Conservation (phyloP, 805 yeast species). For the Saturnispora serradocipensis region DNA sequence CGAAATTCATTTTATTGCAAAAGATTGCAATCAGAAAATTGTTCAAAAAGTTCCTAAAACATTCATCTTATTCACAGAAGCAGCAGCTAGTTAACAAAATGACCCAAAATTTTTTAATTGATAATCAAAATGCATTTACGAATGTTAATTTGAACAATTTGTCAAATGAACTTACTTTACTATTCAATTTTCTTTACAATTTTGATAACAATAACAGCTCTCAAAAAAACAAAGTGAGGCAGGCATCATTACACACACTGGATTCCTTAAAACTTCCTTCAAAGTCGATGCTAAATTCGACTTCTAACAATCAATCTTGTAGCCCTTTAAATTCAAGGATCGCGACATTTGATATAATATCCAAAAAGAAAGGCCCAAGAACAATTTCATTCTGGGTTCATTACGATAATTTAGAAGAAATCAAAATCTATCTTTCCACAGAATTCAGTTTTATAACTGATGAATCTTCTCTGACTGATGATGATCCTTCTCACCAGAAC, state of each 20-base stretch:
- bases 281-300: background rate
- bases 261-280: conserved; percentile 18
- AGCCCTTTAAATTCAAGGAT: conserved; percentile 18
- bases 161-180: conserved; percentile 49
- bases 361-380: conserved; percentile 28
- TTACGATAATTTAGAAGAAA: conserved; percentile 47
- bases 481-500: conserved; percentile 7
- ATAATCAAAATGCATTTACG: conserved; percentile 47
- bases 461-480: conserved; percentile 23
- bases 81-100: conserved; percentile 28
- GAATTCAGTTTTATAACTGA: conserved; percentile 32
- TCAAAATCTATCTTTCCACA: conserved; percentile 37
- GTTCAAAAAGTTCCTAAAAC: conserved; percentile 56
- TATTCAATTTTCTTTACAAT: conserved; percentile 38
- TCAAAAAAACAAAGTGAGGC: background rate
- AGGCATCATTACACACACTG: conserved; percentile 15
- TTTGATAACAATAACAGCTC: conserved; percentile 11
- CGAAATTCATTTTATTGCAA: conserved; percentile 66
- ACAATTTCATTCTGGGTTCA: conserved; percentile 46
- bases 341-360: conserved; percentile 30
- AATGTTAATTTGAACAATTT: conserved; percentile 50
- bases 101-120: conserved; percentile 20
- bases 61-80: conserved; percentile 29
- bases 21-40: conserved; percentile 66
- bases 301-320: background rate